Evolutionary conservation across 2,329 filamentous ascomycete species (phyloP).

Genomic region (Mollisiaceae sp.): DNA sequence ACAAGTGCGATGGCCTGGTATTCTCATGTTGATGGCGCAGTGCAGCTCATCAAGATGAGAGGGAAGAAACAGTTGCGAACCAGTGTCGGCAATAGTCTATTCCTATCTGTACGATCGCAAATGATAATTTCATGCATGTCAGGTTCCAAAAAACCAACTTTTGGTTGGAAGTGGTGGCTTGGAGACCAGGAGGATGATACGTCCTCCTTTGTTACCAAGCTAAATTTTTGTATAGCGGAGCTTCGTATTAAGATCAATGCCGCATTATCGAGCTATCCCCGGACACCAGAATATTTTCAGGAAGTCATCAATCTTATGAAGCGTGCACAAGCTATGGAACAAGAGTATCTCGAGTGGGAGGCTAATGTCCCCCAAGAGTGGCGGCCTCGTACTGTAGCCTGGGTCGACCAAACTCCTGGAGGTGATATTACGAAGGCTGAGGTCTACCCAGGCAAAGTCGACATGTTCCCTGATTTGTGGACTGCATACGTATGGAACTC

Average conservation of each 20-base stretch:
- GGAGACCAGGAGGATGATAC: slow-evolving; percentile 55
- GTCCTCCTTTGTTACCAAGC: slow-evolving; percentile 49
- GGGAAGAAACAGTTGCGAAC: slow-evolving; percentile 60
- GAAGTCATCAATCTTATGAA: slow-evolving; percentile 58
- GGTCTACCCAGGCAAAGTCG: slow-evolving; percentile 64
- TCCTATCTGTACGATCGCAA: slow-evolving; percentile 64
- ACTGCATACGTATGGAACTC: slow-evolving; percentile 64
- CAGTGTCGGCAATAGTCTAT: slow-evolving; percentile 58
- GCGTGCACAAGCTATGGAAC: slow-evolving; percentile 57
- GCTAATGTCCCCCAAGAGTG: slow-evolving; percentile 55
- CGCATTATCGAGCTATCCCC: slow-evolving; percentile 52
- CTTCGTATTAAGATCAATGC: slow-evolving; percentile 59
- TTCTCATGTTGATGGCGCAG: slow-evolving; percentile 67
- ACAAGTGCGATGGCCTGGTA: slow-evolving; percentile 64
- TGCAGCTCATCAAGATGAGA: slow-evolving; percentile 62
- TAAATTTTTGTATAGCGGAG: slow-evolving; percentile 60
- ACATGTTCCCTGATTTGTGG: slow-evolving; percentile 64
- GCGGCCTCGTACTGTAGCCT: slow-evolving; percentile 57
- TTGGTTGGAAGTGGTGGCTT: slow-evolving; percentile 66
- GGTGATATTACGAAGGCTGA: slow-evolving; percentile 59
- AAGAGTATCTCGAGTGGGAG: slow-evolving; percentile 58
- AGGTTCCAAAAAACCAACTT: slow-evolving; percentile 55
- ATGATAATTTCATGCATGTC: slow-evolving; percentile 65
- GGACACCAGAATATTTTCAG: slow-evolving; percentile 56
- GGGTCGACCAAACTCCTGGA: slow-evolving; percentile 59